Conservation (phyloP, 2,329 filamentous ascomycete species). For the Metarhizium anisopliae region DNA sequence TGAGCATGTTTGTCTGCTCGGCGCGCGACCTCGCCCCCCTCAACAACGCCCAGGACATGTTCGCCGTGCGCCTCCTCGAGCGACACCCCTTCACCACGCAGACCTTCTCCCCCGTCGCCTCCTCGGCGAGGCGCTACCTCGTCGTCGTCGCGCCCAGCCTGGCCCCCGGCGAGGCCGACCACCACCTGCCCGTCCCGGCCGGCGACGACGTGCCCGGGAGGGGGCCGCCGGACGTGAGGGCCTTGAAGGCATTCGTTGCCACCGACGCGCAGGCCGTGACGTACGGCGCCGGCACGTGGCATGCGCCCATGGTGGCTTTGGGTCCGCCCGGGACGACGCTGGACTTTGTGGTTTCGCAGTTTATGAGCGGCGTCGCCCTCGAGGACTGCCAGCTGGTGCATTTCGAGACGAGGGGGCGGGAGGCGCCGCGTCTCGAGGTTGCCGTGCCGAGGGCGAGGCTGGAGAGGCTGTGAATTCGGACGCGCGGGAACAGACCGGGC, state of each 20-base stretch:
- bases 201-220: slow-evolving; percentile 40
- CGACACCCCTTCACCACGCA: slow-evolving; percentile 91
- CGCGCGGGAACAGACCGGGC: neutral
- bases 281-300: slow-evolving; percentile 87
- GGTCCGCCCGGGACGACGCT: slow-evolving; percentile 50
- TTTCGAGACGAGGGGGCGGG: slow-evolving; percentile 20
- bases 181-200: slow-evolving; percentile 18
- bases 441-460: slow-evolving; percentile 15
- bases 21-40: slow-evolving; percentile 18
- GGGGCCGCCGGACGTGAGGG: slow-evolving; percentile 63
- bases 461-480: slow-evolving; percentile 8
- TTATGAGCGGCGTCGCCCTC: slow-evolving; percentile 67
- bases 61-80: slow-evolving; percentile 67
- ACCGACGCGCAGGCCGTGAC: slow-evolving; percentile 75
- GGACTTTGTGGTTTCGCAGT: slow-evolving; percentile 86
- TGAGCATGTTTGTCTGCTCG: slow-evolving; percentile 84
- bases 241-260: slow-evolving; percentile 70
- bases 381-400: slow-evolving; percentile 86
- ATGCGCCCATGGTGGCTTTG: slow-evolving; percentile 90
- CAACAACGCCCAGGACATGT: slow-evolving; percentile 20
- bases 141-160: slow-evolving; percentile 82
- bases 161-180: slow-evolving; percentile 26
- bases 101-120: slow-evolving; percentile 73
- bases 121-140: slow-evolving; percentile 53
- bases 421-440: slow-evolving; percentile 33